These are phyloP conservation scores for Fraxinus xanthoxyloides DNA, from an alignment of 305 asterid genomes.

Conservation along the genomic window DNA sequence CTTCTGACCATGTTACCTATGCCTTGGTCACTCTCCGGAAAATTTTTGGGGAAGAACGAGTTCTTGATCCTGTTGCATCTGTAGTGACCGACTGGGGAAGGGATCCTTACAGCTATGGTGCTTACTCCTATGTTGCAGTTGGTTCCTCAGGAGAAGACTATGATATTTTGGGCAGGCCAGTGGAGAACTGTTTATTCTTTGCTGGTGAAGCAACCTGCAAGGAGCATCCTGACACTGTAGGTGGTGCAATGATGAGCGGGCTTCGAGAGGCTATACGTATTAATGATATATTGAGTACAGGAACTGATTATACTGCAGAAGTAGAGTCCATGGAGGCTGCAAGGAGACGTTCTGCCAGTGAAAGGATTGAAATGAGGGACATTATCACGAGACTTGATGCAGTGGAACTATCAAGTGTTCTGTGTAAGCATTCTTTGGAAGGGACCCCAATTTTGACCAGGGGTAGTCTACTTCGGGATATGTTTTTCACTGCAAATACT, in stretches of 20 bases:
- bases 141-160: slow-evolving; percentile 99
- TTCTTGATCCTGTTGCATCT: slow-evolving; percentile 88
- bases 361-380: slow-evolving; percentile 83
- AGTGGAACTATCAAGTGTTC: slow-evolving; percentile 57
- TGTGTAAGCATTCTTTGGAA: slow-evolving; percentile 60
- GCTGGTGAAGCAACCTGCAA: slow-evolving; percentile 99
- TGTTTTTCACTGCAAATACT: slow-evolving; percentile 80
- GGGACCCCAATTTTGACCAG: slow-evolving; percentile 50
- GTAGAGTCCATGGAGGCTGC: slow-evolving; percentile 90
- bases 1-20: slow-evolving; percentile 77
- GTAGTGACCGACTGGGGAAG: slow-evolving; percentile 98
- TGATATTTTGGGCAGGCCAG: slow-evolving; percentile 89
- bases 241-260: slow-evolving; percentile 99
- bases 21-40: slow-evolving; percentile 84
- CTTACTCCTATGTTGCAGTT: slow-evolving; percentile 97
- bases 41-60: slow-evolving; percentile 85
- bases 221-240: slow-evolving; percentile 99
- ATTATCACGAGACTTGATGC: slow-evolving; percentile 77
- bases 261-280: slow-evolving; percentile 97
- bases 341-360: slow-evolving; percentile 65
- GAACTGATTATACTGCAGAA: slow-evolving; percentile 83
- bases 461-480: slow-evolving; percentile 69
- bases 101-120: slow-evolving; percentile 95
- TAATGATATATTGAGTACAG: slow-evolving; percentile 66
- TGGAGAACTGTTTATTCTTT: slow-evolving; percentile 86